phyloP scores from a whole-genome alignment of 164 flowering plant species.

The Tinospora cordifolia region DNA sequence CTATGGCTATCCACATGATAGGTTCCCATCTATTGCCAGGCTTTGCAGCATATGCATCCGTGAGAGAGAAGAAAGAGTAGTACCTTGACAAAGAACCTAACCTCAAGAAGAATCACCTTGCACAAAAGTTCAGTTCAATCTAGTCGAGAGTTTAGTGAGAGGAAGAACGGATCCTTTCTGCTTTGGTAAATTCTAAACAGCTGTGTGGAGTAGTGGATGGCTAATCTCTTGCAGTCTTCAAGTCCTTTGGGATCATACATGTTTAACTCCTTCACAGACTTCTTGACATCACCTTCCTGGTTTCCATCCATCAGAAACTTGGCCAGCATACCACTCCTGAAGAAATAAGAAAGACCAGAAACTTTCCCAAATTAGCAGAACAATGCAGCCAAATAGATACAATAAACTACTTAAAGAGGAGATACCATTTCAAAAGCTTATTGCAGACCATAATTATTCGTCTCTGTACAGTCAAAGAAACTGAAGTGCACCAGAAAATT shows the following conservation, averaged over 20 bases:
- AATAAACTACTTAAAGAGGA: too few relatives aligned
- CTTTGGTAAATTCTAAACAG: constrained; percentile 48
- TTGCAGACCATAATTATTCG: too few relatives aligned
- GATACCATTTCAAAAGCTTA: too few relatives aligned
- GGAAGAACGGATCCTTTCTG: constrained; percentile 51
- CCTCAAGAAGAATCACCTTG: neutral
- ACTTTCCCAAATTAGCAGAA: neutral
- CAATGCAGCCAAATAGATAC: neutral
- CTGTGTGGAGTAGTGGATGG: constrained; percentile 49
- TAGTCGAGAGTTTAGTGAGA: constrained; percentile 14
- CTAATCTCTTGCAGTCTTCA: constrained; percentile 40
- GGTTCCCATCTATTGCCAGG: neutral
- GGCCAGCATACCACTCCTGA: constrained; percentile 21
- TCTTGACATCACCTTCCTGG: constrained; percentile 28
- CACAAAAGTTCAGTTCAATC: neutral
- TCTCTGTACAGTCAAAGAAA: too few relatives aligned
- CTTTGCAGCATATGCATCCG: neutral
- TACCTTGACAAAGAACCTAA: too few relatives aligned
- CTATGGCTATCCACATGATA: neutral
- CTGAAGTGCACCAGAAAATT: too few relatives aligned
- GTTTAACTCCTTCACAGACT: constrained; percentile 46
- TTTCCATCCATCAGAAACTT: constrained; percentile 53
- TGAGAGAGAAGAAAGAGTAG: neutral
- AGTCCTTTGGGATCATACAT: constrained; percentile 24
- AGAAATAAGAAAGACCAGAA: neutral